Conservation (phyloP, 2,329 filamentous ascomycete species). For the Pseudogymnoascus sp. region DNA sequence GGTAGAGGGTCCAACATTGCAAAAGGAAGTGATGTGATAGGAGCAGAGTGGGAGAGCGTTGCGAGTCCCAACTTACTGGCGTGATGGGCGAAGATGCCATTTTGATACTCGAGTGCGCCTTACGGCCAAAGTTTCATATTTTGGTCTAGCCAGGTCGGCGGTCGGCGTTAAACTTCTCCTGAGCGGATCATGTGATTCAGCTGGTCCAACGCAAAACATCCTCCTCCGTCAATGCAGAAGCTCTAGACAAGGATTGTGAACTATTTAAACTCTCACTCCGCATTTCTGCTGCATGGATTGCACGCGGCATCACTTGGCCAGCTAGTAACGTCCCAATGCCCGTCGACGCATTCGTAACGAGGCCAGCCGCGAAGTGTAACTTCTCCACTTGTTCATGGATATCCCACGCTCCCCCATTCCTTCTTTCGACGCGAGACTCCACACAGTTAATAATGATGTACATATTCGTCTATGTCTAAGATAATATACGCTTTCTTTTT, state of each 20-base stretch:
- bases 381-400: not conserved
- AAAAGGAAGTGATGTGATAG: constrained; percentile 6
- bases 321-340: not conserved
- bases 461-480: constrained; percentile 2
- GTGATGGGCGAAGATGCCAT: not conserved
- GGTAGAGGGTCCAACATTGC: not conserved
- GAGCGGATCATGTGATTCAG: not conserved
- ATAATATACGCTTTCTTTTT: not conserved
- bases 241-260: not conserved
- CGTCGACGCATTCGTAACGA: not conserved
- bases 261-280: not conserved
- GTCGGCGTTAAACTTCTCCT: constrained; percentile 1
- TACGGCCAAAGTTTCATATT: not conserved
- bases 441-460: not conserved
- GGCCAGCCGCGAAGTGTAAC: not conserved
- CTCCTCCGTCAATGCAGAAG: not conserved
- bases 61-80: not conserved
- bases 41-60: not conserved
- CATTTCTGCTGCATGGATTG: not conserved
- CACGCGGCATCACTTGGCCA: not conserved
- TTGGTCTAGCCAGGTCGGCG: not conserved
- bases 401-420: not conserved
- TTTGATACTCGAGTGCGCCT: constrained; percentile 6
- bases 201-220: not conserved
- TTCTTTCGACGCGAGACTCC: not conserved